Evolutionary conservation across 1,284 basidiomycete genomes (phyloP).

Genomic region (Microbotryum saponariae): DNA sequence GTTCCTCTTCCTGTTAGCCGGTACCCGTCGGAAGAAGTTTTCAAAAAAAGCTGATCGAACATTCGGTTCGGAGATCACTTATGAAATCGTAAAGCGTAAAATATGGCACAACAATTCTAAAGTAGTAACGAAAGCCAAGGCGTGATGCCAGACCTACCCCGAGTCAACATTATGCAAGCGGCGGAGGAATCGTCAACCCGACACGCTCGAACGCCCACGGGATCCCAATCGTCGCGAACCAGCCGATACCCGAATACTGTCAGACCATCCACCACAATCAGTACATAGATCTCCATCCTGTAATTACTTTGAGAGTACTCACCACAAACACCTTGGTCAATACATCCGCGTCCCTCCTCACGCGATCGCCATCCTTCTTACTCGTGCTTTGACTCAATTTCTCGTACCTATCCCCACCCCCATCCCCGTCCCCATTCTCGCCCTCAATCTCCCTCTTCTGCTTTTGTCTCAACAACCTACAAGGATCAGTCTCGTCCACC

Average conservation of each 20-base stretch:
- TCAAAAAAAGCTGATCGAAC: too few species aligned
- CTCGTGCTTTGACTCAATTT: background rate
- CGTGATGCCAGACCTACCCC: too few species aligned
- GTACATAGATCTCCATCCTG: too few species aligned
- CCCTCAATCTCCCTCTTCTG: background rate
- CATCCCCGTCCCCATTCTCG: background rate
- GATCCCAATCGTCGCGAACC: slow-evolving; percentile 21
- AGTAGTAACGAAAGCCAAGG: too few species aligned
- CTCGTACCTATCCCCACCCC: background rate
- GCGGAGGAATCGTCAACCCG: slow-evolving; percentile 1
- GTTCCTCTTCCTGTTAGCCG: too few species aligned
- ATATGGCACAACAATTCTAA: too few species aligned
- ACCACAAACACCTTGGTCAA: slow-evolving; percentile 26
- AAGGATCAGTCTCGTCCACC: slow-evolving; percentile 37
- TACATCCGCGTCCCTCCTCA: slow-evolving; percentile 24
- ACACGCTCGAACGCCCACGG: slow-evolving; percentile 13
- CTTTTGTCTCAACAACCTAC: background rate
- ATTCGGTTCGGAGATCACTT: too few species aligned
- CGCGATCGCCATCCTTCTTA: background rate
- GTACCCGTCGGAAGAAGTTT: too few species aligned
- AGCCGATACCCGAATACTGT: slow-evolving; percentile 23
- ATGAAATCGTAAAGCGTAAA: too few species aligned
- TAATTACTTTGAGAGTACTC: background rate
- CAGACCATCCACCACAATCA: background rate
- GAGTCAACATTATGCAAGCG: too few species aligned